Percentiles rank a stretch among this genome's conserved stretches.
These are phyloP conservation scores for Pleurotus eryngii DNA, from an alignment of 768 basidiomycete species.

Conservation along the genomic window DNA sequence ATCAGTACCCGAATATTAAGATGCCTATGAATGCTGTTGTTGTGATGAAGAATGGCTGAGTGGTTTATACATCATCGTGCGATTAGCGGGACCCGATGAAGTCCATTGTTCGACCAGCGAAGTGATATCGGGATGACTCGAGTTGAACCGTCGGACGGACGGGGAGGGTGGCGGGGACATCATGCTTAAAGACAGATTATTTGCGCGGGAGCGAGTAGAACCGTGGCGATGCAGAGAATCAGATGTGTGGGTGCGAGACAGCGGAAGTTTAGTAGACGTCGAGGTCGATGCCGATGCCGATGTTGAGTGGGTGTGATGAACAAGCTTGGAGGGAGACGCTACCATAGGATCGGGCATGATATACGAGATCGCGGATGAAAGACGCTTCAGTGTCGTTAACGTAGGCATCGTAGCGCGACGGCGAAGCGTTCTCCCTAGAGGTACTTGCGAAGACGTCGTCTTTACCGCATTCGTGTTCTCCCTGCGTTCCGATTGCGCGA, in stretches of 20 bases:
- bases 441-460: slow-evolving; percentile 13
- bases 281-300: neutral
- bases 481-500: slow-evolving; percentile 14
- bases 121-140: slow-evolving; percentile 57
- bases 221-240: neutral
- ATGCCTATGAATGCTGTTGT: neutral
- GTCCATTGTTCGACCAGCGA: slow-evolving; percentile 60
- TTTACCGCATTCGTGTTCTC: slow-evolving; percentile 17
- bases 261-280: neutral
- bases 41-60: slow-evolving; percentile 3
- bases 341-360: slow-evolving; percentile 16
- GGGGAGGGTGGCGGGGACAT: slow-evolving; percentile 41
- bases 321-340: slow-evolving; percentile 11
- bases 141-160: slow-evolving; percentile 42
- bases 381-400: slow-evolving; percentile 22
- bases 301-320: neutral
- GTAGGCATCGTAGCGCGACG: slow-evolving; percentile 13
- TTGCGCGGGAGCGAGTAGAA: slow-evolving; percentile 15
- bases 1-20: too few species aligned
- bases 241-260: neutral
- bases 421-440: neutral
- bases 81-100: slow-evolving; percentile 54
- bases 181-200: slow-evolving; percentile 23
- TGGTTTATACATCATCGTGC: slow-evolving; percentile 44
- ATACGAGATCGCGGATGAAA: slow-evolving; percentile 31